A percentile compares a stretch with the other conserved stretches of the same genome.
These are phyloP conservation scores for Leishmania tropica DNA, from an alignment of 208 protist genomes.

Conservation along the genomic window DNA sequence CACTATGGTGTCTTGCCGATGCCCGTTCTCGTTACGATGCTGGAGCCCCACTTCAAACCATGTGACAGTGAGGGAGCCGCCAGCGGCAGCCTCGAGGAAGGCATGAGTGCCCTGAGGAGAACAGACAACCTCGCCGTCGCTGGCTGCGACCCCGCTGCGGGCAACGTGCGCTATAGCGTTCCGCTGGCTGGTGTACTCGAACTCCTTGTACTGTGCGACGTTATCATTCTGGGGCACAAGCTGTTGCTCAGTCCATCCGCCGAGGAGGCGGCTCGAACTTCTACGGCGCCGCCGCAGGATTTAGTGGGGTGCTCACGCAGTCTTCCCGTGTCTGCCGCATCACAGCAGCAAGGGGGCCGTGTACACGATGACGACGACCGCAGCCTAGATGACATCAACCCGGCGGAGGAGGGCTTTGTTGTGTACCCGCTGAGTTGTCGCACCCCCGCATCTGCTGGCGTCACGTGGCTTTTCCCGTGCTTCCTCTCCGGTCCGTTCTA, in stretches of 20 bases:
- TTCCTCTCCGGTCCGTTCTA: slow-evolving; percentile 83
- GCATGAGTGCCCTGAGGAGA: background rate
- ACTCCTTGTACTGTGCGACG: slow-evolving; percentile 27
- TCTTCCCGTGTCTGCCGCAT: background rate
- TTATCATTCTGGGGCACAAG: slow-evolving; percentile 34
- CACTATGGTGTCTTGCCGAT: slow-evolving; percentile 24
- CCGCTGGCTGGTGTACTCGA: slow-evolving; percentile 27
- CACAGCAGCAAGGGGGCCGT: background rate
- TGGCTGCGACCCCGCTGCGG: background rate
- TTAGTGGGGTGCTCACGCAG: background rate
- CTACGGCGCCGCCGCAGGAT: background rate
- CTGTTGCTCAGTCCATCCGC: slow-evolving; percentile 18
- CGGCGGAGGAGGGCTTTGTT: slow-evolving; percentile 52
- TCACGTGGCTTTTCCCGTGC: slow-evolving; percentile 55
- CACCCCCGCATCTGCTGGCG: slow-evolving; percentile 43
- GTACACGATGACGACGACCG: background rate
- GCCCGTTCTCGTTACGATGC: slow-evolving; percentile 23
- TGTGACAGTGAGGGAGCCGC: background rate
- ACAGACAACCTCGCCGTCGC: background rate
- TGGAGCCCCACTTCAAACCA: slow-evolving; percentile 24
- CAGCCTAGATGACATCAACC: slow-evolving; percentile 2
- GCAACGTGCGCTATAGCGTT: slow-evolving; percentile 13
- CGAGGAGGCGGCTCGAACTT: background rate
- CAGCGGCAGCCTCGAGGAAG: background rate
- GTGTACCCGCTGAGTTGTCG: slow-evolving; percentile 64